These are phyloP conservation scores for Oryza australiensis DNA, from an alignment of 176 grass and related monocot genomes.

Conservation along the genomic window DNA sequence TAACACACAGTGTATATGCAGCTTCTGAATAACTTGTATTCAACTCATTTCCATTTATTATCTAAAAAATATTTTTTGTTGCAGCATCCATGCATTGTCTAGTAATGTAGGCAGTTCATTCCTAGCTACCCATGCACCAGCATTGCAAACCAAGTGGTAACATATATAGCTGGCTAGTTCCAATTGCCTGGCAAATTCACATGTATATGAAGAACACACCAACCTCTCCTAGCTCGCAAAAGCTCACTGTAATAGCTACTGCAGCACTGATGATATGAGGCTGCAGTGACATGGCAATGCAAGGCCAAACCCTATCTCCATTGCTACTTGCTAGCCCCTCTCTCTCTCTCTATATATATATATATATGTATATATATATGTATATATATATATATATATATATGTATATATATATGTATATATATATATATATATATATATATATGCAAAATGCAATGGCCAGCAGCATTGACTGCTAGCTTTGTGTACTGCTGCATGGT, in stretches of 20 bases:
- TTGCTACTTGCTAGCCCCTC: background rate
- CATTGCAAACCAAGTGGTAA: background rate
- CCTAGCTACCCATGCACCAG: background rate
- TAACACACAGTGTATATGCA: background rate
- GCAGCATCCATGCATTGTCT: conserved; percentile 22
- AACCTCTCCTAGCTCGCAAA: background rate
- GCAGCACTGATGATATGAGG: background rate
- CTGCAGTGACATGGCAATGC: conserved; percentile 25
- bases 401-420: too few species aligned
- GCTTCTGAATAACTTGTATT: background rate
- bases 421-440: too few species aligned
- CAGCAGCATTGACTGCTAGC: conserved; percentile 8
- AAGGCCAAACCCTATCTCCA: background rate
- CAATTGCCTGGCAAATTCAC: conserved; percentile 43
- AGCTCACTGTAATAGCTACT: background rate
- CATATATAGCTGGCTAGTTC: background rate
- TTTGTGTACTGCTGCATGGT: background rate
- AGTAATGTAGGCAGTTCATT: conserved; percentile 8
- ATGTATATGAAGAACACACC: conserved; percentile 15
- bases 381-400: too few species aligned
- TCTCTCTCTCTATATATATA: too few species aligned
- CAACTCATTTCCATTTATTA: background rate
- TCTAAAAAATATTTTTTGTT: background rate
- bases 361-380: too few species aligned
- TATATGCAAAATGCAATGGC: background rate